A percentile compares a stretch with the other conserved stretches of the same genome.
These are phyloP conservation scores for Mycena galericulata DNA, from an alignment of 768 basidiomycete genomes.

Conservation along the genomic window DNA sequence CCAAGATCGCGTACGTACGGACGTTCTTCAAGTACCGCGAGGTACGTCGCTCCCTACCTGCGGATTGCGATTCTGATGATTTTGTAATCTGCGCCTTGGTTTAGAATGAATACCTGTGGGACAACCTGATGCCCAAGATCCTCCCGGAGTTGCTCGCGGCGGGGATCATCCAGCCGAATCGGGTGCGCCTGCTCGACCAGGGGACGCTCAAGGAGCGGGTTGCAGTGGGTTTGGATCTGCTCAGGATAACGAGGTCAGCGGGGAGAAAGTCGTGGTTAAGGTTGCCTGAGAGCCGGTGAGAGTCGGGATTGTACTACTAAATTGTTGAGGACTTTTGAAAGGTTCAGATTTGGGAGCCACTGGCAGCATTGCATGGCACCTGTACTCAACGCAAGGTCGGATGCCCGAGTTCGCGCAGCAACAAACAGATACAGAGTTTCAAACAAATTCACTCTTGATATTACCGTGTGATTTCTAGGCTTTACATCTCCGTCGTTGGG, in stretches of 20 bases:
- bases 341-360: no score
- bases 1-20: constrained; percentile 52
- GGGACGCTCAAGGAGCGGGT: constrained; percentile 58
- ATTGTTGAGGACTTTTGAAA: neutral
- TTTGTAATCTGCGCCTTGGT: no score
- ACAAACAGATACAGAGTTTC: no score
- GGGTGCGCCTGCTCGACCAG: constrained; percentile 53
- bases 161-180: constrained; percentile 56
- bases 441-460: no score
- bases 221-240: constrained; percentile 54
- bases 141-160: constrained; percentile 54
- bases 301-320: neutral
- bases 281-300: constrained; percentile 30
- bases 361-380: no score
- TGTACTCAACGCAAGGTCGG: no score
- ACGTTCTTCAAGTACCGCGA: constrained; percentile 14
- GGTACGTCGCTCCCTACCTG: neutral
- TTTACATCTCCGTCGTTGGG: no score
- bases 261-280: constrained; percentile 62
- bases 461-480: no score
- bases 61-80: no score
- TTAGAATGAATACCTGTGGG: constrained; percentile 56
- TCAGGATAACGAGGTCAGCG: constrained; percentile 62
- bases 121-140: constrained; percentile 59
- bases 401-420: no score